Evolutionary conservation across 768 basidiomycete genomes (phyloP), one percentile per base, ranked within the genome.

Genomic region (Mycena pura): DNA sequence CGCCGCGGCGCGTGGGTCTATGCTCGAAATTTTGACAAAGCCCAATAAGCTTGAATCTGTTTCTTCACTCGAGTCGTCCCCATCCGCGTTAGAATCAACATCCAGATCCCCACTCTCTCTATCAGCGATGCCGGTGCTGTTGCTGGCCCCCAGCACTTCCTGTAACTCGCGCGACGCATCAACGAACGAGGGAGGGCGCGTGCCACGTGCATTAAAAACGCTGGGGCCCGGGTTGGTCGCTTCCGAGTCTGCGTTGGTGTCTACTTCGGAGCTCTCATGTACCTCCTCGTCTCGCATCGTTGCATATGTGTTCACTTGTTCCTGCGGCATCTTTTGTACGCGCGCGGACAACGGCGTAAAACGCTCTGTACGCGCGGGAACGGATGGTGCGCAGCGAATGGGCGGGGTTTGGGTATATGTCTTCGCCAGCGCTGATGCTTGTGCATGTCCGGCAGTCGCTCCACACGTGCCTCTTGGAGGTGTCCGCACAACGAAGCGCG

Each of bases 1-100:
- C 2, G 95, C 95, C 44, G 95, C 95, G 17, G 93, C 93, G 59
- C 83, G 81, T 2, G 95, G 92, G 73, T 96, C 92, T 21, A 86
- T 84, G 59, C 92, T 93, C 3, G 88, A 88, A 62, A 96, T 91
- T 76, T 92, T 90, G 64, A 97, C 86, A 6, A 96, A 77, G n/a
- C 84, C 84, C 14, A 78, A 73, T 47, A 85, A 83, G n/a, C n/a
- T n/a, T n/a, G n/a, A n/a, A n/a, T n/a, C n/a, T 17, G 74, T 67
- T 8, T 80, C 78, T 5, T 76, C 77, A 43, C 78, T 78, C 28
- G 66, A 57, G 4, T 77, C 73, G 25, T 74, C 68, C 19, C 71
- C 76, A 11, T 70, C 76, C 4, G 63, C 68, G 24, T 64, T 63
- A 22, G 73, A 76, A 17, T 27, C 51, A 1, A 31, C 60, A 27